A percentile compares a stretch with the other conserved stretches of the same genome.
Conservation (phyloP, 2,329 filamentous ascomycete species). For the Pseudogymnoascus sp. region DNA sequence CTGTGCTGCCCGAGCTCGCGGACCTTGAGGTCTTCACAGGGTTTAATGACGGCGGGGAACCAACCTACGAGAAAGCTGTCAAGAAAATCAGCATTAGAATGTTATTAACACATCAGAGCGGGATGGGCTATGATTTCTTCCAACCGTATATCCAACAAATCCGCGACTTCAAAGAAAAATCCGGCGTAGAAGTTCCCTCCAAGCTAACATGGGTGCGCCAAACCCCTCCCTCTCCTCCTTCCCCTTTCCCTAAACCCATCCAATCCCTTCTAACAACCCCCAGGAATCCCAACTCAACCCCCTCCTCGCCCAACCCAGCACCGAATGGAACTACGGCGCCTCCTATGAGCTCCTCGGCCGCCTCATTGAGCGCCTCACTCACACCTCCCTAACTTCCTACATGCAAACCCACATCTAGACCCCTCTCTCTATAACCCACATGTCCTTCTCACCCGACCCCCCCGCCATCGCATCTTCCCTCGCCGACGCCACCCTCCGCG, state of each 20-base stretch:
- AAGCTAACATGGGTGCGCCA: not conserved
- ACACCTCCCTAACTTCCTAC: conserved; percentile 2
- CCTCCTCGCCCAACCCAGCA: not conserved
- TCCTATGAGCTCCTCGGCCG: not conserved
- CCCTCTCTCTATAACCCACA: conserved; percentile 13
- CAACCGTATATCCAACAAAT: not conserved
- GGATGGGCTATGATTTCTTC: not conserved
- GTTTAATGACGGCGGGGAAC: not conserved
- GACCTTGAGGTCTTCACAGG: not conserved
- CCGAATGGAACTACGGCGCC: not conserved
- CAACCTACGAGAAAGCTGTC: not conserved
- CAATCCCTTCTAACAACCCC: not conserved
- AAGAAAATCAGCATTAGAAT: not conserved
- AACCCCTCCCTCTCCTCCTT: not conserved
- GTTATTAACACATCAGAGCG: not conserved
- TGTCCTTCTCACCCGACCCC: conserved; percentile 13
- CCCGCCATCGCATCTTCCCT: not conserved
- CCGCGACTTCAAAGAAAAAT: not conserved
- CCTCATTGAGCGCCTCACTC: not conserved
- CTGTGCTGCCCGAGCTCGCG: not conserved
- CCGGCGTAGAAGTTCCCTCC: not conserved
- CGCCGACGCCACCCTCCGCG: not conserved
- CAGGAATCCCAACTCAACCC: not conserved
- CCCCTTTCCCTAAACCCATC: too few relatives aligned
- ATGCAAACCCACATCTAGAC: conserved; percentile 3